Evolutionary conservation across 2,329 filamentous ascomycete species (phyloP).

Genomic region (Colletotrichum sp.): DNA sequence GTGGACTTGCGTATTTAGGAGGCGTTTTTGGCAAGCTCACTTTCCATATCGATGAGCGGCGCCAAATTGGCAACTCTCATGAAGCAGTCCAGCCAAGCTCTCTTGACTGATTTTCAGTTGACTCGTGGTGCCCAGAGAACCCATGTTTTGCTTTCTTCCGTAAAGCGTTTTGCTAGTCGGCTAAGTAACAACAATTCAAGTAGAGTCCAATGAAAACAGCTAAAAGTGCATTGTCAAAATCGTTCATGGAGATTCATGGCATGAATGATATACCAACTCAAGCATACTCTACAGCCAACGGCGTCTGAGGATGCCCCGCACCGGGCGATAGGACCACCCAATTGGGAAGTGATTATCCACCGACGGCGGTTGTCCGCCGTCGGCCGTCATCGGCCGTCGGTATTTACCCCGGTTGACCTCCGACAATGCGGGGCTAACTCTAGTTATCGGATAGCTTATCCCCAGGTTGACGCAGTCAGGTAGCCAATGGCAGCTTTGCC

Average conservation of each 20-base stretch:
- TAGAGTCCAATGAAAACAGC: not conserved
- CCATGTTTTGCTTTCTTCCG: not conserved
- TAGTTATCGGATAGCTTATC: not conserved
- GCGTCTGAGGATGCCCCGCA: not conserved
- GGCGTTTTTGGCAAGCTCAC: not conserved
- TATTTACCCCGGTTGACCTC: not conserved
- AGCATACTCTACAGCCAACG: not conserved
- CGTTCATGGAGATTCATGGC: not conserved
- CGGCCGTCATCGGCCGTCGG: not conserved
- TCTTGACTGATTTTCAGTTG: not conserved
- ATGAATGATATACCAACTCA: not conserved
- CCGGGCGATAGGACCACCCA: not conserved
- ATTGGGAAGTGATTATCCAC: not conserved
- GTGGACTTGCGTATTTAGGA: fast-evolving
- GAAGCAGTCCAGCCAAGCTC: not conserved
- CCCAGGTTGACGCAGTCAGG: not conserved
- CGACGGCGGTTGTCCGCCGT: not conserved
- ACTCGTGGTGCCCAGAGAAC: not conserved
- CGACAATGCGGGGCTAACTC: not conserved
- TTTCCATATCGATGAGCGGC: not conserved
- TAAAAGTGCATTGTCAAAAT: not conserved
- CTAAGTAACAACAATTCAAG: fast-evolving
- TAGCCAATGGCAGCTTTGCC: not conserved
- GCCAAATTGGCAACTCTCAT: not conserved
- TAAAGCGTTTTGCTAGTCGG: not conserved